These are phyloP conservation scores for Lentinula sp. DNA, from an alignment of 768 basidiomycete genomes.

Conservation along the genomic window DNA sequence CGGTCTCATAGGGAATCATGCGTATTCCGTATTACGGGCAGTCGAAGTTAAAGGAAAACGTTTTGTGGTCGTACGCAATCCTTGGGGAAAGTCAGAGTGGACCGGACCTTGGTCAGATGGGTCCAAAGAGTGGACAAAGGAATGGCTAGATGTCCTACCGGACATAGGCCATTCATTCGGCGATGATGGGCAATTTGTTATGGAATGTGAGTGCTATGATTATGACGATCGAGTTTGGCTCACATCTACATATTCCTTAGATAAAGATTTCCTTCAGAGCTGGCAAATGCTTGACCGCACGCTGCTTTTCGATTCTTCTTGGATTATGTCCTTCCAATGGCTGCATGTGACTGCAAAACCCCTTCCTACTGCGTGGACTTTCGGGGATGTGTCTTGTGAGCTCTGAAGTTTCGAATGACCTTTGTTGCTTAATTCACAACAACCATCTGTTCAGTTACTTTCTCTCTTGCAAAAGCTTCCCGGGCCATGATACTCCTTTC, in stretches of 20 bases:
- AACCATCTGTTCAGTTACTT: slow-evolving; percentile 26
- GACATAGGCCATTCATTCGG: slow-evolving; percentile 42
- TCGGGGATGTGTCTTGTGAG: slow-evolving; percentile 42
- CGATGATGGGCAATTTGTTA: slow-evolving; percentile 47
- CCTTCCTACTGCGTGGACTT: slow-evolving; percentile 43
- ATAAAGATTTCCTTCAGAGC: slow-evolving; percentile 38
- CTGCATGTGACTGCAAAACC: slow-evolving; percentile 36
- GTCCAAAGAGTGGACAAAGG: slow-evolving; percentile 48
- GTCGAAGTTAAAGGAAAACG: slow-evolving; percentile 38
- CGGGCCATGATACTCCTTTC: slow-evolving; percentile 40
- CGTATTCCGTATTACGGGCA: slow-evolving; percentile 42
- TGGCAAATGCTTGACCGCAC: slow-evolving; percentile 40
- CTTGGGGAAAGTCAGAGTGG: slow-evolving; percentile 9
- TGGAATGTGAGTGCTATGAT: slow-evolving; percentile 36
- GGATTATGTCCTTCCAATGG: slow-evolving; percentile 46
- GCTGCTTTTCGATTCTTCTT: slow-evolving; percentile 39
- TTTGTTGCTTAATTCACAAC: background rate
- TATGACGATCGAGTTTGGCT: background rate
- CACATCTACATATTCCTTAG: slow-evolving; percentile 16
- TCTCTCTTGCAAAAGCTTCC: slow-evolving; percentile 30
- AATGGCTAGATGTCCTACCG: slow-evolving; percentile 40
- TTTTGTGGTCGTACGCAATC: slow-evolving; percentile 44
- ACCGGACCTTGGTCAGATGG: slow-evolving; percentile 33
- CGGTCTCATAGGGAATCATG: slow-evolving; percentile 35
- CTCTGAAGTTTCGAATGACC: too few relatives aligned